Base-by-base conservation (phyloP, 2,329 filamentous ascomycete species). In the Aspergillus aculeatus region DNA sequence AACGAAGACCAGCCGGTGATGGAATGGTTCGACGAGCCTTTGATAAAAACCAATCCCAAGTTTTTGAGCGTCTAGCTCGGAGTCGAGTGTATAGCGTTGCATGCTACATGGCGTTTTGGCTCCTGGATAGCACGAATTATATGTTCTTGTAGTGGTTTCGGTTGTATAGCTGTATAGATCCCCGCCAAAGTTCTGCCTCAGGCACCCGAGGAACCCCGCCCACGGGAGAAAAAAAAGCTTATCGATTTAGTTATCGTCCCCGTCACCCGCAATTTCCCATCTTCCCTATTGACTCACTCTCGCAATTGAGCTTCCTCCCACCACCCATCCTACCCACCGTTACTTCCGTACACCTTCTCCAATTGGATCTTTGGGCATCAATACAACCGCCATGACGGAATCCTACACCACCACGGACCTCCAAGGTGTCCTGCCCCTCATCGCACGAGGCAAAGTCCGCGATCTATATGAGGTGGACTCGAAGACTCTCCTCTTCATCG, bases 391-490 rank as follows among this genome's bases (percentile, higher is more conserved):
- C 64, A 78, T 78, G 76, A 62, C 74, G 31, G 65, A 72, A 56
- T 72, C 76, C 59, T 66, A 80, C 51, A 78, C 77, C 38, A 70
- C 69, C 38, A 76, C 76, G 52, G 77, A 81, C 58, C 73, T 83
- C 35, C 71, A 77, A 62, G 75, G 73, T 29, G 68, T 72, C n/a
- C 67, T 83, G 62, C 79, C 78, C 31, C 73, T 82, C 55, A 73
- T 89, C 50, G 84, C 85, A 7, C 81, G 82, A 44, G 86, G 86
- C 64, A 96, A 96, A 79, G 92, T 96, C 26, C 86, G 91, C 70
- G 90, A 96, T 71, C 83, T 96, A 41, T 96, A 91, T 75, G 82
- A 85, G 62, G 80, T 96, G 56, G 86, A 91, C 72, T 80, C 86
- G 47, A 78, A 84, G 58, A 89, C 86, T 2, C 84, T 96, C 4